These are phyloP conservation scores for Thalassiosira mediterranea DNA, from an alignment of 352 stramenopile species.

Conservation along the genomic window DNA sequence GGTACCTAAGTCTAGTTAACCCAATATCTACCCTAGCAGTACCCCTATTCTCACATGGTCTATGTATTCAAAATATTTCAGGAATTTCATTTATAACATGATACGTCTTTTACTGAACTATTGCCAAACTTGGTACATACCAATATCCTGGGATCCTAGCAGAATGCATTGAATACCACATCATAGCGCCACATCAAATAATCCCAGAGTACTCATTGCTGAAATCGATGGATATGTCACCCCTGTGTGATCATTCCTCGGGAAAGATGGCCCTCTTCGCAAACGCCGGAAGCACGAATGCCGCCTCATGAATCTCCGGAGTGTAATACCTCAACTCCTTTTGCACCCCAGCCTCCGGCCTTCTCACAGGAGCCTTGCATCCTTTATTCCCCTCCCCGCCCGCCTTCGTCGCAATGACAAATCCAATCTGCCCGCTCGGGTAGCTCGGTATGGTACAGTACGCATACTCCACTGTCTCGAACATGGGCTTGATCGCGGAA, in stretches of 20 bases:
- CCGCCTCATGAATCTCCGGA: slow-evolving; percentile 90
- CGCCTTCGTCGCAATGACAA: slow-evolving; percentile 85
- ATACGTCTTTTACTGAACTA: too few relatives aligned
- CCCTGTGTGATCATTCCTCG: slow-evolving; percentile 14
- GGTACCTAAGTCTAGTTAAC: too few relatives aligned
- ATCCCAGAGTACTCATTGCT: too few relatives aligned
- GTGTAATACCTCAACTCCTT: slow-evolving; percentile 94
- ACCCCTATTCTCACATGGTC: too few relatives aligned
- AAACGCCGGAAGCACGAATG: slow-evolving; percentile 97
- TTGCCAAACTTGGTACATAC: too few relatives aligned
- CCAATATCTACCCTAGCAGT: too few relatives aligned
- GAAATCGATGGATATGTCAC: too few relatives aligned
- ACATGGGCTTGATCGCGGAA: slow-evolving; percentile 88
- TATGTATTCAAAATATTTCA: too few relatives aligned
- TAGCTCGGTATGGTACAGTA: slow-evolving; percentile 99
- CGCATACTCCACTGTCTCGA: slow-evolving; percentile 96
- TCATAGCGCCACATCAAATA: too few relatives aligned
- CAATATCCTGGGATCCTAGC: too few relatives aligned
- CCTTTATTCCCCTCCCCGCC: slow-evolving; percentile 14
- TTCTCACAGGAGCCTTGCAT: slow-evolving; percentile 62
- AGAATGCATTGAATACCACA: too few relatives aligned
- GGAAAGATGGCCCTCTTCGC: slow-evolving; percentile 74
- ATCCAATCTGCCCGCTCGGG: slow-evolving; percentile 98
- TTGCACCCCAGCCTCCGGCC: slow-evolving; percentile 56
- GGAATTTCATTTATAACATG: too few relatives aligned